These are phyloP conservation scores for Phanerochaete carnosa DNA, from an alignment of 768 basidiomycete species.

Conservation along the genomic window DNA sequence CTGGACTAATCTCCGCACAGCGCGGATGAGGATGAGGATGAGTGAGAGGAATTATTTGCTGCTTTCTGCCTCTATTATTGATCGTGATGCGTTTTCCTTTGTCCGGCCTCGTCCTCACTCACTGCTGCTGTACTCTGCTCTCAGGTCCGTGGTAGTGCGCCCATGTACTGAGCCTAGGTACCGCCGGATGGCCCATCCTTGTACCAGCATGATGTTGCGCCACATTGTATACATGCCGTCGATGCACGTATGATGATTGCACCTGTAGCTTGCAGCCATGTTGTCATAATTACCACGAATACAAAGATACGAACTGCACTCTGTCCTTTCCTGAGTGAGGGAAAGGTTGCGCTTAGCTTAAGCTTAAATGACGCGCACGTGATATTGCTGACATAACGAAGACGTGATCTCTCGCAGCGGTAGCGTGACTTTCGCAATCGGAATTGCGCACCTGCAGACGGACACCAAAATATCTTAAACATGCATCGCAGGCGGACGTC, in stretches of 20 bases:
- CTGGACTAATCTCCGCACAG: conserved; percentile 61
- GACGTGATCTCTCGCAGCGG: conserved; percentile 12
- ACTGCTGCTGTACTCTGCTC: conserved; percentile 26
- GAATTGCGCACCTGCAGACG: background rate
- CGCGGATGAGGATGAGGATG: conserved; percentile 13
- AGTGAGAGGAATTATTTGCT: conserved; percentile 16
- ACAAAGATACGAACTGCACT: conserved; percentile 2
- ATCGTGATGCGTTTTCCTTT: conserved; percentile 7
- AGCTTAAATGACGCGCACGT: background rate
- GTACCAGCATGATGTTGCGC: background rate
- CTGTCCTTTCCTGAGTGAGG: background rate
- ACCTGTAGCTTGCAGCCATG: conserved; percentile 12
- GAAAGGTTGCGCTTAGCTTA: background rate
- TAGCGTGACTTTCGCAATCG: conserved; percentile 13
- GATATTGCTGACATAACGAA: conserved; percentile 6
- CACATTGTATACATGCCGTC: conserved; percentile 10
- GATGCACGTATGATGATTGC: conserved; percentile 13
- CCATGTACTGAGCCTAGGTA: background rate
- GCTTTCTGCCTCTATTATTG: conserved; percentile 8
- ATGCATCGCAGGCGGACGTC: background rate
- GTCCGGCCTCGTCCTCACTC: conserved; percentile 10
- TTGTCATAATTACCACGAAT: conserved; percentile 8
- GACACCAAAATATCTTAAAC: background rate
- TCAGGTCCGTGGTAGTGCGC: background rate
- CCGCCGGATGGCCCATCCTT: conserved; percentile 10